Percentiles rank a stretch among this genome's conserved stretches.
phyloP scores from a whole-genome alignment of 2,329 filamentous ascomycete species.

The Chaetothyriales sp. region DNA sequence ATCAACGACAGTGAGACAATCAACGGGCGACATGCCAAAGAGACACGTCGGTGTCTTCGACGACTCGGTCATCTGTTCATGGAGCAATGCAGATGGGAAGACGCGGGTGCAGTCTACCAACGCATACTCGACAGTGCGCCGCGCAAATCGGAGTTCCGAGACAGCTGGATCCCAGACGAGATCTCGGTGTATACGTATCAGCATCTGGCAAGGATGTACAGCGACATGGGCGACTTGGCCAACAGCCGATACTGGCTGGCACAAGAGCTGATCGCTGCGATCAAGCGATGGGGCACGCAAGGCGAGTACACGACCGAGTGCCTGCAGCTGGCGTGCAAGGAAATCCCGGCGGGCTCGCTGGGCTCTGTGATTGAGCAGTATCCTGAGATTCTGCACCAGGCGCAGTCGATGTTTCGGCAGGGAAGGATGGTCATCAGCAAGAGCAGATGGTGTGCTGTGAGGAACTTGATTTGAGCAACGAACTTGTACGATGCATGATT shows the following conservation, averaged over 20 bases:
- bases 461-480: neutral
- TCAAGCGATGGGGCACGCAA: neutral
- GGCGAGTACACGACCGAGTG: constrained; percentile 1
- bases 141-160: neutral
- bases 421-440: neutral
- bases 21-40: neutral
- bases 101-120: neutral
- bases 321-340: constrained; percentile 1
- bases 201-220: neutral
- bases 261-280: neutral
- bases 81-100: neutral
- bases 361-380: neutral
- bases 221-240: neutral
- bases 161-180: constrained; percentile 1
- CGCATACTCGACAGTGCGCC: neutral
- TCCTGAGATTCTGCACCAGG: neutral
- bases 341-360: neutral
- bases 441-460: neutral
- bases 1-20: constrained; percentile 1
- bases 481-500: neutral
- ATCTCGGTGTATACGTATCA: constrained; percentile 1
- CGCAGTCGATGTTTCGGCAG: neutral
- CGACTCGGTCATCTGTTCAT: constrained; percentile 1
- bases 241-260: neutral
- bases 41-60: constrained; percentile 1